phyloP scores from a whole-genome alignment of 169 alveolate genomes.

The Perkinsus marinus region DNA sequence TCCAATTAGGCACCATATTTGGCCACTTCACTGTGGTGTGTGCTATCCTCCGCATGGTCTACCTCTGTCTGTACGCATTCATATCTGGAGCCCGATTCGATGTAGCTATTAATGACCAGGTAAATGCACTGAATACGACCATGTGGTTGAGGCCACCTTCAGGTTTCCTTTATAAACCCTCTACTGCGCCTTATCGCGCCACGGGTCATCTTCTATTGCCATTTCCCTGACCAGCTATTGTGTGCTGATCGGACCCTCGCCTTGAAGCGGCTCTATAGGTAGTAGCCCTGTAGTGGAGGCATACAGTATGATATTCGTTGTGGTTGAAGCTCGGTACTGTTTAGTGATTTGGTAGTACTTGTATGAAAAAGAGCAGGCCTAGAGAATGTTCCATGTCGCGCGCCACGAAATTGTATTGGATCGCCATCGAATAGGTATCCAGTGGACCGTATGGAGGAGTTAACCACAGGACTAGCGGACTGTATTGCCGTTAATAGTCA shows the following conservation, averaged over 20 bases:
- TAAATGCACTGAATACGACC: constrained; percentile 26
- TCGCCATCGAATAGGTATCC: not conserved
- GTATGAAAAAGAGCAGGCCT: too few relatives aligned
- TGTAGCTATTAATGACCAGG: constrained; percentile 68
- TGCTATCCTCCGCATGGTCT: constrained; percentile 65
- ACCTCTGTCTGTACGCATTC: constrained; percentile 46
- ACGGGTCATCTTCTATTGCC: constrained; percentile 71
- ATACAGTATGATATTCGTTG: too few relatives aligned
- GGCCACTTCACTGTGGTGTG: constrained; percentile 54
- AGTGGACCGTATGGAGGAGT: not conserved
- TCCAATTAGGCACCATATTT: not conserved
- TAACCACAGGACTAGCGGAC: constrained; percentile 13
- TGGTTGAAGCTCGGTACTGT: too few relatives aligned
- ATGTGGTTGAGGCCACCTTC: not conserved
- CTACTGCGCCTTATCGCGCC: constrained; percentile 40
- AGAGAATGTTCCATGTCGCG: too few relatives aligned
- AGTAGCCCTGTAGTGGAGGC: too few relatives aligned
- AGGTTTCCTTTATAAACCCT: constrained; percentile 28
- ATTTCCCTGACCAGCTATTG: constrained; percentile 75
- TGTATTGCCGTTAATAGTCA: constrained; percentile 46
- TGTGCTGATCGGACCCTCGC: constrained; percentile 48
- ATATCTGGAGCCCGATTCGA: constrained; percentile 50
- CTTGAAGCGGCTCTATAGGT: constrained; percentile 55
- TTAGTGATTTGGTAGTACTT: too few relatives aligned
- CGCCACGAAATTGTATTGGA: too few relatives aligned